Base-by-base conservation (phyloP, 2,329 filamentous ascomycete species). In the Pezizomycotina sp. region DNA sequence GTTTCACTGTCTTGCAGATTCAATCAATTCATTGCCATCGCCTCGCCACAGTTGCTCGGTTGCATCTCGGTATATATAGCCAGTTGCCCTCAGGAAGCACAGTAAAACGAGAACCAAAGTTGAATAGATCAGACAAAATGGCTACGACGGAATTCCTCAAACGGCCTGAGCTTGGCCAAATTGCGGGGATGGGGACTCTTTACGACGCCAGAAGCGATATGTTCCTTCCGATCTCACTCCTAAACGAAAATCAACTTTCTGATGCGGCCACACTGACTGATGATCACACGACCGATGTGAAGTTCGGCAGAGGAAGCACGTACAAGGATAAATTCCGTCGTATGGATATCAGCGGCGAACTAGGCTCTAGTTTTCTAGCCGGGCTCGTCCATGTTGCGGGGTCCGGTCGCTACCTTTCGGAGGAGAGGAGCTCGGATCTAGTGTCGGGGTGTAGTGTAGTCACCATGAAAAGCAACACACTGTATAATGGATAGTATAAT, bases 131-230 rank as follows among this genome's bases (percentile, higher is more conserved):
- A n/a, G n/a, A n/a, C n/a, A n/a, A n/a, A n/a, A n/a, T n/a, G n/a
- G n/a, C n/a, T n/a, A n/a, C n/a, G n/a, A n/a, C n/a, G n/a, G n/a
- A n/a, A n/a, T n/a, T 30, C 8, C 13, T 36, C 6, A 23, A 20
- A 26, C 36, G 40, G 4, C 36, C 40, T 13, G 40, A 35, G 9
- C 31, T 43, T 27, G 40, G 40, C 13, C 40, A 43, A 12, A 18
- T 14, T 8, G 40, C 36, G 5, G 15, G 4, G 5, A 14, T 43
- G 10, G 40, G 40, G 9, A 31, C 15, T 8, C 37, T 45, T 10
- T 45, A 45, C 32, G 41, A 40, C 31, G 32, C 32, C 7, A 31
- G 41, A 22, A 38, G 25, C 15, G 42, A 42, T 24, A 27, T 13
- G 13, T 42, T 45, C 18, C 20, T 34, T 8, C 28, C 28, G 9